Evolutionary conservation across 345 rosid genomes (phyloP).

Genomic region (Gossypium ekmanianum): DNA sequence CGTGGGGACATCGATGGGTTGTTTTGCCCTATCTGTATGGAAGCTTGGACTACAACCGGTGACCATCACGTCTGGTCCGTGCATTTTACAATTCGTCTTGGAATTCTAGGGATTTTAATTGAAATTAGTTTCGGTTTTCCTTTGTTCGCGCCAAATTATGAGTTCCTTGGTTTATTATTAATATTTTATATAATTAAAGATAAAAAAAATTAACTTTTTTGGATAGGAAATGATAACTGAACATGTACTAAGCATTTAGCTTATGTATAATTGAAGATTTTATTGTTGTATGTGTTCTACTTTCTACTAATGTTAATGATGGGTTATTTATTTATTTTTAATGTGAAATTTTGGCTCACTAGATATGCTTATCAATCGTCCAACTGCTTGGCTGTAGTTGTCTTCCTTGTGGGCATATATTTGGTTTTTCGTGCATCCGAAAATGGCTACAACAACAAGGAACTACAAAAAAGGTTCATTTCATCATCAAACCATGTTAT

Average conservation of each 20-base stretch:
- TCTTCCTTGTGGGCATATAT: constrained; percentile 91
- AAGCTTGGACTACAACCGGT: constrained; percentile 63
- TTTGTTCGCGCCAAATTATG: not conserved
- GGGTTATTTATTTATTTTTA: not conserved
- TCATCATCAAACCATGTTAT: constrained; percentile 16
- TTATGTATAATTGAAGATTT: not conserved
- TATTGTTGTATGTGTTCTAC: not conserved
- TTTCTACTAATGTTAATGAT: not conserved
- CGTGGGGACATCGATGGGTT: constrained; percentile 55
- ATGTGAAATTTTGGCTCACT: not conserved
- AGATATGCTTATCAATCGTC: not conserved
- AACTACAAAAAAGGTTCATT: constrained; percentile 55
- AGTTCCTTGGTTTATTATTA: not conserved
- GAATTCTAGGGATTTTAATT: not conserved
- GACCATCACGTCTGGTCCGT: constrained; percentile 72
- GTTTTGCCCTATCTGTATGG: constrained; percentile 79
- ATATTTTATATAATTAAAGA: not conserved
- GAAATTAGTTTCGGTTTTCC: not conserved
- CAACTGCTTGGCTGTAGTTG: constrained; percentile 43
- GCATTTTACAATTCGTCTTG: not conserved
- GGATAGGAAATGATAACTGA: not conserved
- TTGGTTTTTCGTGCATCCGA: constrained; percentile 72
- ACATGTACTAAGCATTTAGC: not conserved
- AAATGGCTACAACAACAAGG: constrained; percentile 62
- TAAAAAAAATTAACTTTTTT: not conserved